Base-by-base conservation (phyloP, 371 early-diverging fungal genomes). In the Mucor mucedo region DNA sequence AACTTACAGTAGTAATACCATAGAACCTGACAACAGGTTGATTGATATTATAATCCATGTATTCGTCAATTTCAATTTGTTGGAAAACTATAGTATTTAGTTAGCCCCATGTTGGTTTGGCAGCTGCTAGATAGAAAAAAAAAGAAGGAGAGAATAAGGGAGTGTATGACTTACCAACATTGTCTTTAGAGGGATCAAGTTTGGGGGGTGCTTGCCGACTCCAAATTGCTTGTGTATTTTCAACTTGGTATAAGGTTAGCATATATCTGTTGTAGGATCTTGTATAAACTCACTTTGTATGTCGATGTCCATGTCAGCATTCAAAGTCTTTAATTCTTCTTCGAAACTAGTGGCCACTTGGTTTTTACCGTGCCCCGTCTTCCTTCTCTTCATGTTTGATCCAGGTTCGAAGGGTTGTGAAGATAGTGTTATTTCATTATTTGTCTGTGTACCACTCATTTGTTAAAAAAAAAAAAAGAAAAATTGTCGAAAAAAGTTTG, bases 21-120 rank as follows among this genome's bases (percentile, higher is more conserved):
- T 80, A 98, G 73, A 98, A 78, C 7, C 98, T 87, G 35, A 95
- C 71, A 6, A 88, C 78, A 1, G 95, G 88, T 41, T 80, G 60
- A 44, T 77, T 73, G 11, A 58, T 62, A 30, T 33, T 54, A 6
- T 71, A 69, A 58, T 82, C 79, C 62, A 82, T 82, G 66, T 84
- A 81, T 28, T 98, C 97, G 62, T 96, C 96, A 16, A 92, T 84
- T 66, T 98, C 98, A 65, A 98, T 87, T 70, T 98, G 97, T 70
- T 97, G 97, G 59, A 98, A 98, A 1, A 94, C 93, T 87, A 11
- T 21, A 13, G 13, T 10, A 9, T 16, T 62, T 11, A 47, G 6
- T 8, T 14, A 28, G 2, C 38, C 3, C 9, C 14, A 14, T 39
- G 21, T 52, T 13, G 7, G 33, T 21, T 2, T 8, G 16, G 4